phyloP scores from a whole-genome alignment of 2,329 filamentous ascomycete genomes.

The Trichoderma endophyticum region DNA sequence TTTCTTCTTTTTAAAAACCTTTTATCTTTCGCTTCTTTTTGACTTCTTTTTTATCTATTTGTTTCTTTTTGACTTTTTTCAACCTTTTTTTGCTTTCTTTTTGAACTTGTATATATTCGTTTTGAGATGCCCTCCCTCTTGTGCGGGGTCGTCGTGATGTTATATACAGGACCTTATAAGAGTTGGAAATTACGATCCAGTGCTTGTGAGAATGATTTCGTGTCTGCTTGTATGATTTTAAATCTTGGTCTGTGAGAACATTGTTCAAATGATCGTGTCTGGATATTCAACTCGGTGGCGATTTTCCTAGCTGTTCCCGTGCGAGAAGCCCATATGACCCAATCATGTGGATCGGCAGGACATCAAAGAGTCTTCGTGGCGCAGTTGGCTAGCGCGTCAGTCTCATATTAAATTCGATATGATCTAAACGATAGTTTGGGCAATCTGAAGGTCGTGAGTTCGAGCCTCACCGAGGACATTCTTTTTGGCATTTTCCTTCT shows the following conservation, averaged over 20 bases:
- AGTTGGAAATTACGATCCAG: neutral
- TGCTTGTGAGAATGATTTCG: neutral
- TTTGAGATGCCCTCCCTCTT: neutral
- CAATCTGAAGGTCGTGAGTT: conserved; percentile 49
- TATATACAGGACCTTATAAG: neutral
- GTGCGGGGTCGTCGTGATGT: neutral
- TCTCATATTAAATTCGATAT: conserved; percentile 21
- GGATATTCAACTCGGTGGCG: no score
- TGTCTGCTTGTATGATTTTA: no score
- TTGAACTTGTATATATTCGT: neutral
- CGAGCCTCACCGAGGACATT: conserved; percentile 46
- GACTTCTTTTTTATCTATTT: neutral
- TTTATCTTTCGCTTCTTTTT: neutral
- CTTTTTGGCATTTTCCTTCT: no score
- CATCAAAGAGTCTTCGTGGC: conserved; percentile 17
- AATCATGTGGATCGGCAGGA: neutral
- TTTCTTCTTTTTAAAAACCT: neutral
- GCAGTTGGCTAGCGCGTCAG: conserved; percentile 19
- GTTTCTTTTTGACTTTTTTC: neutral
- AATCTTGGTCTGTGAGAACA: neutral
- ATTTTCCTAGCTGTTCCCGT: no score
- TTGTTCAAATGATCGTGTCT: no score
- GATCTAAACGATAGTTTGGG: conserved; percentile 29
- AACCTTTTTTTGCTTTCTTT: no score
- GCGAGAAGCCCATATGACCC: neutral